Evolutionary conservation across 768 basidiomycete genomes (phyloP), one percentile per base, ranked within the genome.

Genomic region (Termitomyces sp.): DNA sequence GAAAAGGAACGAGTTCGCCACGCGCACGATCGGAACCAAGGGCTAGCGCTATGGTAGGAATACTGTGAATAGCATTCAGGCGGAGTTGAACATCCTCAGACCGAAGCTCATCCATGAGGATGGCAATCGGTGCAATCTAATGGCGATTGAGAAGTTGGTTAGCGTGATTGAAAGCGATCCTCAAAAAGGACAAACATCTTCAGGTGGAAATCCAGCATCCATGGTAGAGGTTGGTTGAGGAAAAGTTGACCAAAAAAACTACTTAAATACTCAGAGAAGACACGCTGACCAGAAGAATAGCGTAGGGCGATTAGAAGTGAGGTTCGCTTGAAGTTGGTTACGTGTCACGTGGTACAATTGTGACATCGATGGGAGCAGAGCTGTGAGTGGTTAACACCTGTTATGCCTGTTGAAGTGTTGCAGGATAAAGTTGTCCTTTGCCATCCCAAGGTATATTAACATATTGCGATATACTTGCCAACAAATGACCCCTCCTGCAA

Each of bases 51-150:
- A 99, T 99, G 52, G 97, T 99, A 56, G 95, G 94, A 70, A 99
- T 86, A 76, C 96, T 92, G 76, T 95, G 94, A 65, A 99, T 96
- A 63, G 97, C 96, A 67, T 96, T 96, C 71, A 99, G 81, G 59
- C 97, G 91, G 51, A 98, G 78, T 76, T 96, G 92, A 56, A 98
- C 96, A 76, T 99, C 97, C 73, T 99, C 97, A 55, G 95, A 94
- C 68, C 95, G 92, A 60, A 98, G 82, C 78, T 98, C 96, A 79
- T 98, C 96, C 90, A 97, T 95, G 59, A 97, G 85, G 73, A 97
- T 89, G 70, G 94, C 94, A 80, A 96, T 95, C 74, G 94, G 94
- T 52, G 92, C 91, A 78, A 95, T 89, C 88, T 94, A 70, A 31
- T 64, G 46, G 61, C 62, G 51, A 64, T 54, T 36, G 20, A 43